Conservation (phyloP, 805 yeast species). For the Lipomyces sp. region DNA sequence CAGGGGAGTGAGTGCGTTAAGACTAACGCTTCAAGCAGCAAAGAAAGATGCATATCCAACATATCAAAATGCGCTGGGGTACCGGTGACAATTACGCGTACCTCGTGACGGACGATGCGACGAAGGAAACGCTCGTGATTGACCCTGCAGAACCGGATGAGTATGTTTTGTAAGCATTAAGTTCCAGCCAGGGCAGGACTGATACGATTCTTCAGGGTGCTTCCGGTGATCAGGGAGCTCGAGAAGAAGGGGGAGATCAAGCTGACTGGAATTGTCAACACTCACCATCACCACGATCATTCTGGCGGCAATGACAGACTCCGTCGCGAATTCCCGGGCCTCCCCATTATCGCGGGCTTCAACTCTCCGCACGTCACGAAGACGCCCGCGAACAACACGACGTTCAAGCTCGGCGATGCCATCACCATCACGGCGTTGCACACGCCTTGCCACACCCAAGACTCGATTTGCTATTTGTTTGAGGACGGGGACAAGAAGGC, state of each 20-base stretch:
- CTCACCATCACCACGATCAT: constrained; percentile 96
- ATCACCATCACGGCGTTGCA: constrained; percentile 74
- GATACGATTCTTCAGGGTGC: constrained; percentile 34
- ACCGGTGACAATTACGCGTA: constrained; percentile 89
- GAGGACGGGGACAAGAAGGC: constrained; percentile 68
- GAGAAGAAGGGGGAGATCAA: constrained; percentile 42
- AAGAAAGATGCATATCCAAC: constrained; percentile 72
- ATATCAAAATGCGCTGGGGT: constrained; percentile 94
- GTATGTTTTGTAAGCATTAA: constrained; percentile 28
- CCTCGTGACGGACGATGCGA: constrained; percentile 62
- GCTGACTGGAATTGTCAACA: constrained; percentile 77
- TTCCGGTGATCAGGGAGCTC: constrained; percentile 45
- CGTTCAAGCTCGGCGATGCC: constrained; percentile 59
- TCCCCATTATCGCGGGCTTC: constrained; percentile 78
- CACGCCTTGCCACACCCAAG: constrained; percentile 98
- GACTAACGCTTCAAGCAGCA: background rate
- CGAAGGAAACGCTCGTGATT: constrained; percentile 72
- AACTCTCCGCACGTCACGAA: constrained; percentile 71
- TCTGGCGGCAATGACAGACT: constrained; percentile 46
- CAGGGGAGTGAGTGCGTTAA: too few relatives aligned
- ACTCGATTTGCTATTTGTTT: constrained; percentile 83
- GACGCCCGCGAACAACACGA: constrained; percentile 65
- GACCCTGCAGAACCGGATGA: constrained; percentile 92
- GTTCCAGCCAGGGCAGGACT: background rate
- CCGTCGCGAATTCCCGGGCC: constrained; percentile 40